Percentiles rank a stretch among this genome's conserved stretches.
Evolutionary conservation across 2,329 filamentous ascomycete species (phyloP).

Genomic region (Fusarium setosum): DNA sequence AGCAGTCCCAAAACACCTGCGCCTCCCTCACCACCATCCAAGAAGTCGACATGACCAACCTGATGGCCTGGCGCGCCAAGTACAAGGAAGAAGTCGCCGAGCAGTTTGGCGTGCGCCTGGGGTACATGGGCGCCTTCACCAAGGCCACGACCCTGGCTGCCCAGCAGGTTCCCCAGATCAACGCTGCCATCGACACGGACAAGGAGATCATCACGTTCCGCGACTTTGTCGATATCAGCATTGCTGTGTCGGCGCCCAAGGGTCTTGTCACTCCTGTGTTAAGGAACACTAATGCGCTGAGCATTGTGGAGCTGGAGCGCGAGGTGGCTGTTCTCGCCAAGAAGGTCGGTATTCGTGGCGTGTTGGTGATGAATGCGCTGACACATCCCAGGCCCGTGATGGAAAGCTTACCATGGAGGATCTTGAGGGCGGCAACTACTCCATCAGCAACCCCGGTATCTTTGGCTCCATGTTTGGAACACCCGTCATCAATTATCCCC

Average conservation of each 20-base stretch:
- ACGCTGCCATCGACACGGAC: constrained; percentile 68
- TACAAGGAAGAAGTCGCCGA: constrained; percentile 66
- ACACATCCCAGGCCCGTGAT: constrained; percentile 65
- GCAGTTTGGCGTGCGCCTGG: constrained; percentile 57
- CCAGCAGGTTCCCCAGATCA: constrained; percentile 76
- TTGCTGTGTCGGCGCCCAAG: constrained; percentile 77
- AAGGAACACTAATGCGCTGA: constrained; percentile 68
- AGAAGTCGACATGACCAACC: constrained; percentile 65
- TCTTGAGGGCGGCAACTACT: constrained; percentile 81
- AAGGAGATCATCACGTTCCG: constrained; percentile 68
- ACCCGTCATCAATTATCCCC: constrained; percentile 81
- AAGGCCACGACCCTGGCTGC: constrained; percentile 77
- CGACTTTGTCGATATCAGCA: constrained; percentile 78
- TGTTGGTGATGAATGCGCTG: background rate
- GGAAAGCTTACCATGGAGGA: constrained; percentile 82
- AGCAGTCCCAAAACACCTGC: constrained; percentile 74
- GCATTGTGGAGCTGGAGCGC: constrained; percentile 53
- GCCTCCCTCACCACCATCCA: constrained; percentile 75
- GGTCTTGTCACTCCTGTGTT: constrained; percentile 82
- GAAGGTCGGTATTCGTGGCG: constrained; percentile 72
- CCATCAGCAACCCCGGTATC: constrained; percentile 85
- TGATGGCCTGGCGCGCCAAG: constrained; percentile 72
- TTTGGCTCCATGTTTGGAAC: constrained; percentile 66
- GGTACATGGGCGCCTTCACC: constrained; percentile 81
- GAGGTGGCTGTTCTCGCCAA: constrained; percentile 73